phyloP scores from a whole-genome alignment of 202 grass and related monocot genomes.

The Elaeis oleifera region DNA sequence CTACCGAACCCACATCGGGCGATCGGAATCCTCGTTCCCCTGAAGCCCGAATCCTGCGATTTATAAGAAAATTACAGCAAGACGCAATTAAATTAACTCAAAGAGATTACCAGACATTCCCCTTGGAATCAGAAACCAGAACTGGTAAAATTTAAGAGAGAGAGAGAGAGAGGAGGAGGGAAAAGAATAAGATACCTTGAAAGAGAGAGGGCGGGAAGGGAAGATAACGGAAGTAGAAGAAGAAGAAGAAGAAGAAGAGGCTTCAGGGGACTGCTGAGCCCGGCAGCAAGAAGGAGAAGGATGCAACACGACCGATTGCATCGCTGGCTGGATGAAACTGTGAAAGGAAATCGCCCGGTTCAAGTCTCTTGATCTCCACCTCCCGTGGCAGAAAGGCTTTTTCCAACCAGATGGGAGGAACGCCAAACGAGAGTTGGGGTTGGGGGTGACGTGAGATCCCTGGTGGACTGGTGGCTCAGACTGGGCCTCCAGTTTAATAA shows the following conservation, averaged over 20 bases:
- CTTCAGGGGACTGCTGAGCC: slow-evolving; percentile 19
- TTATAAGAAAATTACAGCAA: background rate
- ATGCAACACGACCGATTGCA: slow-evolving; percentile 31
- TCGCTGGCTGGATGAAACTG: background rate
- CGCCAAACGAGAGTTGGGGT: too few relatives aligned
- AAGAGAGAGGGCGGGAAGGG: background rate
- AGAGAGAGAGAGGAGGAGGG: background rate
- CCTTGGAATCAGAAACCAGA: background rate
- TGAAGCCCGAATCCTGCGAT: slow-evolving; percentile 26
- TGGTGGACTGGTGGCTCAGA: too few relatives aligned
- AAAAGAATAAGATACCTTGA: slow-evolving; percentile 28
- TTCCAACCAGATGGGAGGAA: too few relatives aligned
- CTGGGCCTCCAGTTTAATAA: too few relatives aligned
- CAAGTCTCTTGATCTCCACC: slow-evolving; percentile 30
- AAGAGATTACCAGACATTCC: too few relatives aligned
- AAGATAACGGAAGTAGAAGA: slow-evolving; percentile 15
- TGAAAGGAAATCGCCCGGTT: background rate
- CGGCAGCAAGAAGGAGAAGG: slow-evolving; percentile 2
- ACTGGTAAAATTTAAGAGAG: background rate
- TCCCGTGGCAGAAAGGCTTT: too few relatives aligned
- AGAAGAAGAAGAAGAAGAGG: slow-evolving; percentile 26
- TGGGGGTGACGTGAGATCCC: too few relatives aligned
- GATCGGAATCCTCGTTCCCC: slow-evolving; percentile 11
- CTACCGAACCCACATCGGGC: background rate
- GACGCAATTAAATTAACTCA: too few relatives aligned